Base-by-base conservation (phyloP, 345 rosid genomes). In the Gossypium stocksii region DNA sequence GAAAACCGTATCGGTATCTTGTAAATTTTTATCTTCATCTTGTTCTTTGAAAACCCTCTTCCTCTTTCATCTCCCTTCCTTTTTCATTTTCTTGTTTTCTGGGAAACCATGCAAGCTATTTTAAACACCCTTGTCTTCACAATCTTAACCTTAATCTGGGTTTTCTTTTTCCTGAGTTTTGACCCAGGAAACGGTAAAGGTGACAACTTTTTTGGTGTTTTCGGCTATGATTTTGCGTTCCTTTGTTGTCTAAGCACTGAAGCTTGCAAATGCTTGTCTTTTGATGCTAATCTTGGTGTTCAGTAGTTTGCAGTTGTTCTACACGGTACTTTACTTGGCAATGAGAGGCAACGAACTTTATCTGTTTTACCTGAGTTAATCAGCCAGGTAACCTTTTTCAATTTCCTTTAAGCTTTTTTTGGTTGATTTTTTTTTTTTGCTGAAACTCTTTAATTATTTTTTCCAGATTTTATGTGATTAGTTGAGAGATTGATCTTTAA, bases 381-480 rank as follows among this genome's bases (percentile, higher is more conserved):
- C 41, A 5, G 7, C 7, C 41, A 5, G 41, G 41, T 34, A 34
- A 34, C 41, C 41, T 34, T 34, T 34, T 34, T 5, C 41, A 34
- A 34, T 34, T 34, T 34, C 41, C 7, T 34, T 34, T 34, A 34
- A 34, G 7, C 7, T 74, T 38, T 16, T 64, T 43, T 43, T 20
- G 16, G 49, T 56, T 66, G 2, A 17, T 34, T 69, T 2, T 10
- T 17, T 54, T 1, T 9, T 78, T 63, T 29, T 23, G 16, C 49
- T 13, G 57, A 23, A 67, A 9, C 43, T 67, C 71, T 15, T 23
- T 12, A 10, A 19, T 56, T 72, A 63, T 53, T 19, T 19, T 20
- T 74, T 62, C 67, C 58, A 5, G 65, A 77, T 81, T 77, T 76
- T 78, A 82, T 75, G 83, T 70, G 74, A 16, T 70, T 69, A 34